These are phyloP conservation scores for Brasenia schreberi DNA, from an alignment of 164 flowering plant species.

Conservation along the genomic window DNA sequence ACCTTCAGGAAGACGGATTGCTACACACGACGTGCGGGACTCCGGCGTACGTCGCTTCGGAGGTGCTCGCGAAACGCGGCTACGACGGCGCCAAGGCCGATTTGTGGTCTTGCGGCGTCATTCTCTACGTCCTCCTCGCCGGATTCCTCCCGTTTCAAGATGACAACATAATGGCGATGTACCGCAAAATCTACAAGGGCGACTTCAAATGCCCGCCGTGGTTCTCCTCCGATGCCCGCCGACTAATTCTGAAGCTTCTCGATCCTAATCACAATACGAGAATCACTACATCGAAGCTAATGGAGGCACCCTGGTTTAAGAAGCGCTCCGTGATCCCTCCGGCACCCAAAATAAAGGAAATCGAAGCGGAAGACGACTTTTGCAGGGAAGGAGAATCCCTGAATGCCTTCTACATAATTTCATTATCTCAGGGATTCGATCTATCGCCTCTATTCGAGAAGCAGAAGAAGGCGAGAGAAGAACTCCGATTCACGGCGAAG, in stretches of 20 bases:
- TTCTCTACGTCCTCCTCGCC: slow-evolving; percentile 37
- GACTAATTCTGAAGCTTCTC: slow-evolving; percentile 27
- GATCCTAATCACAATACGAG: slow-evolving; percentile 37
- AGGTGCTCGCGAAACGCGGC: slow-evolving; percentile 41
- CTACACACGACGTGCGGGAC: slow-evolving; percentile 52
- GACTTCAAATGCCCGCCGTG: slow-evolving; percentile 54
- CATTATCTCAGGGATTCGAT: slow-evolving; percentile 41
- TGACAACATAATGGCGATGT: slow-evolving; percentile 40
- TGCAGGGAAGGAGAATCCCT: slow-evolving; percentile 20
- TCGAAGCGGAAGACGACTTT: background rate
- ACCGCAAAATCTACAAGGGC: slow-evolving; percentile 36
- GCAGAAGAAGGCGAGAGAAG: slow-evolving; percentile 31
- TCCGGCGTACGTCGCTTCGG: slow-evolving; percentile 54
- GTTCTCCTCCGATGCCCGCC: slow-evolving; percentile 35
- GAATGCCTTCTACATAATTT: slow-evolving; percentile 46
- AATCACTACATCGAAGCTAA: slow-evolving; percentile 26
- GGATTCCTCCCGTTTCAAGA: slow-evolving; percentile 48
- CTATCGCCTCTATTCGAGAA: slow-evolving; percentile 41
- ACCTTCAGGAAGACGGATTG: slow-evolving; percentile 34
- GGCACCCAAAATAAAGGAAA: slow-evolving; percentile 4
- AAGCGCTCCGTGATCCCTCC: slow-evolving; percentile 5
- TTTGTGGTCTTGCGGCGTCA: slow-evolving; percentile 52
- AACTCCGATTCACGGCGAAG: slow-evolving; percentile 32
- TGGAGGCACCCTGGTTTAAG: slow-evolving; percentile 45
- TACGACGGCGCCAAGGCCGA: slow-evolving; percentile 53